Base-by-base conservation (phyloP, 2,329 filamentous ascomycete species). In the Alternaria sp. region DNA sequence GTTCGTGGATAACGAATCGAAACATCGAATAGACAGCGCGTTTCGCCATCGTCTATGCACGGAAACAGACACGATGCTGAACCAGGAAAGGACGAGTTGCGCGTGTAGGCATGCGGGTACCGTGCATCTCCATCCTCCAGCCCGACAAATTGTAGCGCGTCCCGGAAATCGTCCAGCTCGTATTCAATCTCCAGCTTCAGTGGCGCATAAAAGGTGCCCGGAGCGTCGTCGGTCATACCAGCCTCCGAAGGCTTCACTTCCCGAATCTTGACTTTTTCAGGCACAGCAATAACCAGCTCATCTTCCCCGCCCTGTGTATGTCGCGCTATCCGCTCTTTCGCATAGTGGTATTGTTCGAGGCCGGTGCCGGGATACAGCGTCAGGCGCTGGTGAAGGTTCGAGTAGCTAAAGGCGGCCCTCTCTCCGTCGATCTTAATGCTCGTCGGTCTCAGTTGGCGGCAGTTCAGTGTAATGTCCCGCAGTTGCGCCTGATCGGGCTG, bases 81-180 rank as follows among this genome's bases (percentile, higher is more conserved):
- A 30, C 94, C 93, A 0, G 93, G 88, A 62, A 91, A 89, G 42
- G 90, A 82, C 2, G 90, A 91, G 72, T 94, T 93, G 41, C 89
- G 90, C 0, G 94, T 96, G 77, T 96, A 99, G 49, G 92, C 89
- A 80, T 99, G 94, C 0, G 95, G 93, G 76, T 94, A 99, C 62
- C 94, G 87, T 57, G 84, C 84, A 75, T 97, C 94, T 51, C 89
- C 87, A 57, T 89, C 88, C 44, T 93, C 89, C 38, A 95, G 86
- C 4, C 95, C 94, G 16, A 96, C 92, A 79, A 97, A 99, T 62
- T 97, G 94, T 59, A 98, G 79, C 22, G 93, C 94, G 76, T 99
- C 95, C 46, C 92, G 86, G 51, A 94, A 89, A 68, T 88, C 87
- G 51, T 87, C 88, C 34, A 92, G 87, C 22, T 85, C 83, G 73